Percentiles rank a stretch among this genome's conserved stretches.
These are phyloP conservation scores for Nakataea oryzae DNA, from an alignment of 2,329 filamentous ascomycete genomes.

Conservation along the genomic window DNA sequence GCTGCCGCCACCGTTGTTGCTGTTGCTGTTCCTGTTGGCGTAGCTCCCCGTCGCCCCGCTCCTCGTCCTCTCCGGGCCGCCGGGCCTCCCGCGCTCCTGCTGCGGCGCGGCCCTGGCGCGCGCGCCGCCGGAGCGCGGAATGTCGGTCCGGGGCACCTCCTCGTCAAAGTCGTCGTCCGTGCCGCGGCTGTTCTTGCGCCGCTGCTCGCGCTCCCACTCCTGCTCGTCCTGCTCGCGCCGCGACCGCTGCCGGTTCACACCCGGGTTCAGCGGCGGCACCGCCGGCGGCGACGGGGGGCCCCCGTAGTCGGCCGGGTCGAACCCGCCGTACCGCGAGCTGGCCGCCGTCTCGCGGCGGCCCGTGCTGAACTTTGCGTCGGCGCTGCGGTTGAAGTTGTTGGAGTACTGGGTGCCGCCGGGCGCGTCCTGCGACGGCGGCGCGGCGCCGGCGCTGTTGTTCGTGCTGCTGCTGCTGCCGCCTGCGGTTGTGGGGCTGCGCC, in stretches of 20 bases:
- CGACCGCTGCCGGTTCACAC: not conserved
- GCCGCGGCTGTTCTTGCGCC: not conserved
- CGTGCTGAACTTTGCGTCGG: conserved; percentile 1
- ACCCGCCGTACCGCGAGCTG: conserved; percentile 1
- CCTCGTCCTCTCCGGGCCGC: not conserved
- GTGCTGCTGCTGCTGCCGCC: not conserved
- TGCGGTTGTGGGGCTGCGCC: not conserved
- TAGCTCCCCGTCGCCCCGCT: not conserved
- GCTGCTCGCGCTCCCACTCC: not conserved
- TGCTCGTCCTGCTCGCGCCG: not conserved
- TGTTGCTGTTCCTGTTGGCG: not conserved
- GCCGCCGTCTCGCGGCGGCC: not conserved
- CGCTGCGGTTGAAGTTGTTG: conserved; percentile 2
- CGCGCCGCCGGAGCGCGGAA: not conserved
- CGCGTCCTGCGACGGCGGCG: not conserved
- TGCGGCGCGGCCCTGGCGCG: not conserved
- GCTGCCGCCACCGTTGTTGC: not conserved
- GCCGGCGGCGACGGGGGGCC: not conserved
- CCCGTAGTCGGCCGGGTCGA: conserved; percentile 1
- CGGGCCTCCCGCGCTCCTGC: not conserved
- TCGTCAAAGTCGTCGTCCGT: conserved; percentile 1
- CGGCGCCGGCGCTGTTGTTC: not conserved
- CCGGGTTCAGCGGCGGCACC: not conserved
- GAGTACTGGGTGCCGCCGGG: not conserved
- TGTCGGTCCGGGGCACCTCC: not conserved